A percentile compares a stretch with the other conserved stretches of the same genome.
Evolutionary conservation across 192 early-diverging fungal genomes (phyloP).

Genomic region (Gryganskiella cystojenkinii): DNA sequence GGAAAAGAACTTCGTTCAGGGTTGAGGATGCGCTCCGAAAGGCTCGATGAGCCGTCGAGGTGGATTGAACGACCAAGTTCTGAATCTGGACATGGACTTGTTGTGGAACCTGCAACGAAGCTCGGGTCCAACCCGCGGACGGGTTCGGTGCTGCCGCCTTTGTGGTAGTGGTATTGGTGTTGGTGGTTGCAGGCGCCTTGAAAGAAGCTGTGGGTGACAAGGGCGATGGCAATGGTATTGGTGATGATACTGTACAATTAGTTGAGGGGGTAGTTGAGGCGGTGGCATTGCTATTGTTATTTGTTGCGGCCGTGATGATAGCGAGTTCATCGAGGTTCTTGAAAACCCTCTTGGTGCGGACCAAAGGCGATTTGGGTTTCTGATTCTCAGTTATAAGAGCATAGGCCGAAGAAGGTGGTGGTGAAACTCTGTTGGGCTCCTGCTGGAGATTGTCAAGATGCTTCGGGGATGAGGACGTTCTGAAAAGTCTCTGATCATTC

Average conservation of each 20-base stretch:
- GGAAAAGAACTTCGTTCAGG: constrained; percentile 39
- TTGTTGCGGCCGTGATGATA: neutral
- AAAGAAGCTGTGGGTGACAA: neutral
- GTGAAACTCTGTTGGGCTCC: neutral
- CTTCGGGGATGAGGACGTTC: neutral
- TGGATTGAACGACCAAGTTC: constrained; percentile 30
- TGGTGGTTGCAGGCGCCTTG: neutral
- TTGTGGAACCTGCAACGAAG: neutral
- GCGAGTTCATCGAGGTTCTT: constrained; percentile 21
- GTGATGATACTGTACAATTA: neutral
- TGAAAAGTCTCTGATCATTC: neutral
- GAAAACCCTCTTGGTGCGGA: constrained; percentile 14
- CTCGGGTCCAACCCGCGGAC: constrained; percentile 22
- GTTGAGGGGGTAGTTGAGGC: neutral
- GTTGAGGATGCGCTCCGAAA: constrained; percentile 29
- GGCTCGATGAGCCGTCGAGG: constrained; percentile 30
- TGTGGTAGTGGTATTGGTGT: neutral
- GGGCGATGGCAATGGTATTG: neutral
- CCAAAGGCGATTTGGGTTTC: neutral
- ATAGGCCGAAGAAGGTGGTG: neutral
- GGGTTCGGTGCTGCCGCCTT: neutral
- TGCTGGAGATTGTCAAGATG: neutral
- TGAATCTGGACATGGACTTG: constrained; percentile 46
- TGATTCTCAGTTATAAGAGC: neutral
- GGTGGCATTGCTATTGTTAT: neutral